Conservation (phyloP, 148 eudicot species). For the Pouteria glomerata region DNA sequence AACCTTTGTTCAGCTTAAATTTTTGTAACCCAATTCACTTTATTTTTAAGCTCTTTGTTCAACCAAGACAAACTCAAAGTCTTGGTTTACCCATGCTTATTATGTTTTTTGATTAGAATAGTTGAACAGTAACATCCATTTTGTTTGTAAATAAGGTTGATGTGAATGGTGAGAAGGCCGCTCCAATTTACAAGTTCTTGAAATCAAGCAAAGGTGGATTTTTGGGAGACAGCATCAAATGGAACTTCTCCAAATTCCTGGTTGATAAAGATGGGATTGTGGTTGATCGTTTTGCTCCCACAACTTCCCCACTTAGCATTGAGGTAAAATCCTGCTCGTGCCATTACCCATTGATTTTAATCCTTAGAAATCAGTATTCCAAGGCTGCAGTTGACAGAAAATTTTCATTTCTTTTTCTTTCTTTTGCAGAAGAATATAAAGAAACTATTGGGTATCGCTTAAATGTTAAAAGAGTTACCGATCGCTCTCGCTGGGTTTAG, state of each 20-base stretch:
- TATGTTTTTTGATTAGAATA: not conserved
- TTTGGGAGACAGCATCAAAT: conserved; percentile 68
- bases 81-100: too few relatives aligned
- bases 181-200: conserved; percentile 74
- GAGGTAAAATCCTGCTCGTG: conserved; percentile 45
- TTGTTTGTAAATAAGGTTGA: conserved; percentile 44
- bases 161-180: conserved; percentile 61
- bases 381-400: not conserved
- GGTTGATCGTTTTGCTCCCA: conserved; percentile 83
- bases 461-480: conserved; percentile 2
- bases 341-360: not conserved
- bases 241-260: conserved; percentile 89
- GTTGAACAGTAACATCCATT: not conserved
- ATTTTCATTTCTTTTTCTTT: not conserved
- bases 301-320: conserved; percentile 82
- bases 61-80: too few relatives aligned
- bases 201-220: conserved; percentile 68
- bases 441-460: conserved; percentile 52
- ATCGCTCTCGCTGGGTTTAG: not conserved
- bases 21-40: too few relatives aligned
- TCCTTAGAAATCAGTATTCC: not conserved
- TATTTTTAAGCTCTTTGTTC: too few relatives aligned
- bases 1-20: too few relatives aligned
- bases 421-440: conserved; percentile 71
- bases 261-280: conserved; percentile 65